Evolutionary conservation across 2,329 filamentous ascomycete genomes (phyloP), one percentile per base, ranked within the genome.

Genomic region (Pseudogymnoascus sp.): DNA sequence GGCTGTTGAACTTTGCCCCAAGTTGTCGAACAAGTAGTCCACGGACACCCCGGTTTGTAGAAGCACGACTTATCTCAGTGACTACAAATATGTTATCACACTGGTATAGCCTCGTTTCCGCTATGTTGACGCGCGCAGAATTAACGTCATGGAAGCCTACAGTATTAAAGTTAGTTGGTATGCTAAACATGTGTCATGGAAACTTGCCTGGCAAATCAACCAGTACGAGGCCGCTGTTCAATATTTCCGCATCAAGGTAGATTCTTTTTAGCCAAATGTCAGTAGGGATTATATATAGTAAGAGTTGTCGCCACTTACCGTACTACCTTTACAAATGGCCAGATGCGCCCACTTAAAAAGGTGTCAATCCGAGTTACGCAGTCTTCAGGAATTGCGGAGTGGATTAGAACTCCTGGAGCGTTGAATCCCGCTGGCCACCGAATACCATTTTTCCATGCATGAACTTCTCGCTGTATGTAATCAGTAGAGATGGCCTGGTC

Each of bases 101-200:
- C 36, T 64, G 62, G 28, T 66, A 60, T 64, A 66, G 40, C 62
- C 47, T 65, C 36, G 26, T 62, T 38, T 66, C 64, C 11, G 65
- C 53, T 15, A 66, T 42, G 35, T 62, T 63, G 35, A 66, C 47
- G 36, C 65, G 44, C 47, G 65, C 65, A n/a, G 62, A 50, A 15
- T 66, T 66, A 11, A 64, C 62, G 35, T 66, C 65, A 17, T 61
- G 64, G 47, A 66, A 65, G 8, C 65, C 65, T 65, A n/a, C n/a
- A n/a, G n/a, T 15, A n/a, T n/a, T 13, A 19, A 64, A 31, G 42
- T 66, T 47, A 65, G 63, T 44, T 11, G n/a, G n/a, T 60, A 63
- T 63, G 15, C 17, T 19, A 10, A 57, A 13, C 7, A 59, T 59
- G 10, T 35, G 21, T 21, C 17, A 21, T 11, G 4, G 35, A 59